Percentiles rank a stretch among this genome's conserved stretches.
phyloP scores from a whole-genome alignment of 1,284 basidiomycete species.

The Rhizoctonia solani region DNA sequence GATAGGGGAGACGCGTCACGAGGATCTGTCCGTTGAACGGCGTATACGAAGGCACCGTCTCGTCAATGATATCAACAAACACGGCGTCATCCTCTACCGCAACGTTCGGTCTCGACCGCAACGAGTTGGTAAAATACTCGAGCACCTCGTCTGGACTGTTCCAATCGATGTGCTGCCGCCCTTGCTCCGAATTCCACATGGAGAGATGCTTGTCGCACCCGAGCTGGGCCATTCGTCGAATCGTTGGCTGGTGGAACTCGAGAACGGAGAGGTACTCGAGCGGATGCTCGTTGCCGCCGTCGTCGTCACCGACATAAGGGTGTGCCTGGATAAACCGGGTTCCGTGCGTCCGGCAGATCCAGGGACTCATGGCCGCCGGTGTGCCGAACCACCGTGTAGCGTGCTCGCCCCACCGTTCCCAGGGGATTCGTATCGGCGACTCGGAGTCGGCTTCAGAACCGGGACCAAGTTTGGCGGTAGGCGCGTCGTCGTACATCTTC shows the following conservation, averaged over 20 bases:
- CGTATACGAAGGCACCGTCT: conserved; percentile 9
- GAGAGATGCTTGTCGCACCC: not conserved
- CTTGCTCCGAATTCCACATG: conserved; percentile 10
- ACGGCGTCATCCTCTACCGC: not conserved
- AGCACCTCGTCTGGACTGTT: conserved; percentile 55
- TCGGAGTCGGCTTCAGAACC: not conserved
- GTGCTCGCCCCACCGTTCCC: conserved; percentile 22
- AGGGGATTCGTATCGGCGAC: conserved; percentile 6
- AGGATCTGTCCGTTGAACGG: conserved; percentile 5
- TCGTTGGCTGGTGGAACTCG: conserved; percentile 22
- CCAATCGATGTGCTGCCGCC: conserved; percentile 11
- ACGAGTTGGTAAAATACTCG: conserved; percentile 57
- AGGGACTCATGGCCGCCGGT: conserved; percentile 16
- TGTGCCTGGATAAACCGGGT: conserved; percentile 20
- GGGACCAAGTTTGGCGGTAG: too few species aligned
- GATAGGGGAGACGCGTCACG: conserved; percentile 13
- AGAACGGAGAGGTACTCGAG: conserved; percentile 20
- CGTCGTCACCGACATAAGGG: not conserved
- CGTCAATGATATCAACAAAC: conserved; percentile 30
- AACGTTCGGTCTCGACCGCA: not conserved
- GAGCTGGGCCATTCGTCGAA: conserved; percentile 18
- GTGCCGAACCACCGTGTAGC: conserved; percentile 16
- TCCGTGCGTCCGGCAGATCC: conserved; percentile 20
- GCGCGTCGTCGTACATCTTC: not conserved
- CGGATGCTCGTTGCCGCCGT: not conserved